Conservation (phyloP, 768 basidiomycete species). For the Hortiboletus campestris region DNA sequence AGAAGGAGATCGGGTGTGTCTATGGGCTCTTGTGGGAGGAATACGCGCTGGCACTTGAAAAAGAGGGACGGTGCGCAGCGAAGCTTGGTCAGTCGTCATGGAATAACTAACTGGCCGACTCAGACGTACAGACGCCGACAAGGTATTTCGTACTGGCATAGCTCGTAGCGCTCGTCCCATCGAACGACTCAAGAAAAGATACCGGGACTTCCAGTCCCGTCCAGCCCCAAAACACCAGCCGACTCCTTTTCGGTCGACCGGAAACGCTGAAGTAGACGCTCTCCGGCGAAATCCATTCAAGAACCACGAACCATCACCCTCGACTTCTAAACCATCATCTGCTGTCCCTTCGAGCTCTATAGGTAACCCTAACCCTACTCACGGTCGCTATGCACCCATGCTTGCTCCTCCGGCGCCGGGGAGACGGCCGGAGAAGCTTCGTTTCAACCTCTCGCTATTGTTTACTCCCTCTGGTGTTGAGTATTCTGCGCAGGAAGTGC, state of each 20-base stretch:
- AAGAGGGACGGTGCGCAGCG: slow-evolving; percentile 63
- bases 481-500: slow-evolving; percentile 81
- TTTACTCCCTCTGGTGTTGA: slow-evolving; percentile 78
- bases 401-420: slow-evolving; percentile 65
- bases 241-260: slow-evolving; percentile 24
- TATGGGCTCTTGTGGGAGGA: slow-evolving; percentile 88
- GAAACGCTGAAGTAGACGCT: slow-evolving; percentile 28
- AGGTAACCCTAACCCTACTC: slow-evolving; percentile 33
- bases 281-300: slow-evolving; percentile 38
- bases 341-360: slow-evolving; percentile 35
- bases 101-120: slow-evolving; percentile 3
- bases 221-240: slow-evolving; percentile 29
- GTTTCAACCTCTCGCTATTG: slow-evolving; percentile 65
- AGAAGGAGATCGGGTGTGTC: slow-evolving; percentile 70
- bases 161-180: slow-evolving; percentile 76
- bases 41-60: slow-evolving; percentile 79
- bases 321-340: slow-evolving; percentile 24
- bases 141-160: slow-evolving; percentile 80
- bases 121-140: slow-evolving; percentile 77
- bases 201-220: slow-evolving; percentile 74
- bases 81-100: slow-evolving; percentile 2
- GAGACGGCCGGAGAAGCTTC: slow-evolving; percentile 69
- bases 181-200: slow-evolving; percentile 78
- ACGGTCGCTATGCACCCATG: slow-evolving; percentile 66
- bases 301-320: slow-evolving; percentile 32